phyloP scores from a whole-genome alignment of 306 rosid genomes.

The Heteromeles arbutifolia region DNA sequence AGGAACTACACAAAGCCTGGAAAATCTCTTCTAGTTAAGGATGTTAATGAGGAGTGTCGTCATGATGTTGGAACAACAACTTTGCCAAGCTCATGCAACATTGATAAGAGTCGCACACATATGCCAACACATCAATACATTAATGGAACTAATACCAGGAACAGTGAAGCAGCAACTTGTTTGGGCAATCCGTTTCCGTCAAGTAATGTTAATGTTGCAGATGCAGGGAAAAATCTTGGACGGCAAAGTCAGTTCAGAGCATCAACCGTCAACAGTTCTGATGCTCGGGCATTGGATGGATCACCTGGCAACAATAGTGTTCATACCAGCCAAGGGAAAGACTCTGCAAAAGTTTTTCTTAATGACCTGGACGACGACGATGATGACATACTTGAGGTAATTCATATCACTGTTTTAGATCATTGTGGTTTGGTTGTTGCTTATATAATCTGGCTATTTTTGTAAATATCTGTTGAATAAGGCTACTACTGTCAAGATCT shows the following conservation, averaged over 20 bases:
- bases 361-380: conserved; percentile 46
- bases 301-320: conserved; percentile 27
- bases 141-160: conserved; percentile 16
- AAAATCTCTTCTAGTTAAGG: conserved; percentile 35
- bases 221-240: conserved; percentile 20
- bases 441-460: background rate
- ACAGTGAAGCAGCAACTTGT: conserved; percentile 20
- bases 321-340: conserved; percentile 28
- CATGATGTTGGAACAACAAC: conserved; percentile 28
- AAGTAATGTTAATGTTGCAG: conserved; percentile 20
- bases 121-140: conserved; percentile 17
- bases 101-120: conserved; percentile 5
- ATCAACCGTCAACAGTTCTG: conserved; percentile 30
- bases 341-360: conserved; percentile 25
- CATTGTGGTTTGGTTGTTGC: background rate
- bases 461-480: background rate
- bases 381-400: conserved; percentile 73
- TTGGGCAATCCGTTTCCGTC: conserved; percentile 17
- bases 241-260: conserved; percentile 31
- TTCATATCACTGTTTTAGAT: background rate
- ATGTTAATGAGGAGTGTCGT: conserved; percentile 16
- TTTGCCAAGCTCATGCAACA: conserved; percentile 23
- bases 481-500: background rate
- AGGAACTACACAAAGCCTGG: conserved; percentile 62
- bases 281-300: conserved; percentile 30